Conservation (phyloP, 345 rosid species). For the Citrus maxima region DNA sequence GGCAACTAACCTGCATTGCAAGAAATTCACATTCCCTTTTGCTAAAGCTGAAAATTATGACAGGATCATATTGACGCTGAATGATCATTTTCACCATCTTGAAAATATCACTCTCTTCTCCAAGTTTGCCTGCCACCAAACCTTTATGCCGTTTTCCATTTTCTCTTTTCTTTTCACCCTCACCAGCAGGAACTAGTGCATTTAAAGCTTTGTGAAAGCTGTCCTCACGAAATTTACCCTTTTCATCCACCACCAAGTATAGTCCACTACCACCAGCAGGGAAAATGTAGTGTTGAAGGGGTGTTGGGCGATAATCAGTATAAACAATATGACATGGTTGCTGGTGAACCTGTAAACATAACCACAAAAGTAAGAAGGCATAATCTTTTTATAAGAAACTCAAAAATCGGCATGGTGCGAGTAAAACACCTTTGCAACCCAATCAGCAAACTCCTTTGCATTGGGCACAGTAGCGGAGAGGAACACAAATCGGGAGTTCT, state of each 20-base stretch:
- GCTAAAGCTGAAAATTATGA: conserved; percentile 95
- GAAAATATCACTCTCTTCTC: conserved; percentile 97
- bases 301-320: conserved; percentile 99
- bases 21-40: conserved; percentile 97
- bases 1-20: conserved; percentile 83
- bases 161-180: conserved; percentile 69
- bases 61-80: conserved; percentile 94
- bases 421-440: conserved; percentile 90
- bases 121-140: conserved; percentile 60
- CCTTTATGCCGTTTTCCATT: conserved; percentile 77
- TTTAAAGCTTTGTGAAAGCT: conserved; percentile 93
- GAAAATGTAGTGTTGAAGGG: conserved; percentile 93
- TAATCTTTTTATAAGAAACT: background rate
- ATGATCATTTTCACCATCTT: conserved; percentile 98
- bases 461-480: conserved; percentile 98
- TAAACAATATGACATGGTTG: conserved; percentile 99
- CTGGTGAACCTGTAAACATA: conserved; percentile 66
- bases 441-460: conserved; percentile 98
- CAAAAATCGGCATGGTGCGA: too few species aligned
- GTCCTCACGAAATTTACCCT: conserved; percentile 86
- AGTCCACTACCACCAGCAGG: conserved; percentile 95
- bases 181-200: conserved; percentile 73
- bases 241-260: conserved; percentile 92
- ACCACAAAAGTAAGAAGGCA: conserved; percentile 17
- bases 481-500: conserved; percentile 87